Conservation (phyloP, 352 stramenopile genomes). For the Globisporangium nagaii region DNA sequence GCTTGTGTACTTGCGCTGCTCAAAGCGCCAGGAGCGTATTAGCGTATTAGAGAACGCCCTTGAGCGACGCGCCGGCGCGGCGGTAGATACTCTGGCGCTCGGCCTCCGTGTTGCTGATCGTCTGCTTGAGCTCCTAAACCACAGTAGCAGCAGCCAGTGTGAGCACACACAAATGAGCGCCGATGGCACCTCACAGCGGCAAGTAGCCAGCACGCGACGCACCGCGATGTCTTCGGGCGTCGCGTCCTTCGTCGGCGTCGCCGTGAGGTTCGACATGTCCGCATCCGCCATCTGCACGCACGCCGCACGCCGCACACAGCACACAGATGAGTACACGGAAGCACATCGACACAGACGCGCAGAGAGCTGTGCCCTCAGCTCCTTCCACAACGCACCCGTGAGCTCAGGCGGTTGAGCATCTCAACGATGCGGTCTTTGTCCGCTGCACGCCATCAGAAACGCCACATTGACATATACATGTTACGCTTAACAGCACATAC, state of each 20-base stretch:
- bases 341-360: neutral
- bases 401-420: slow-evolving; percentile 85
- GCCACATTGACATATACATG: too few species aligned
- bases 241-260: slow-evolving; percentile 68
- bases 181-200: too few species aligned
- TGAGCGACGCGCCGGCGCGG: slow-evolving; percentile 70
- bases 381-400: slow-evolving; percentile 41
- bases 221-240: slow-evolving; percentile 72
- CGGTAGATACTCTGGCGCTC: slow-evolving; percentile 80
- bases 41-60: slow-evolving; percentile 73
- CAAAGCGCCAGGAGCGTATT: too few species aligned
- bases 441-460: slow-evolving; percentile 39
- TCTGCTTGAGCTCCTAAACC: slow-evolving; percentile 61
- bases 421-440: slow-evolving; percentile 85
- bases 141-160: neutral
- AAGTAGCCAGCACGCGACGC: too few species aligned
- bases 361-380: neutral
- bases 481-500: too few species aligned
- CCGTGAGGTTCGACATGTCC: slow-evolving; percentile 85
- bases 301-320: neutral
- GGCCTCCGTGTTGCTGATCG: slow-evolving; percentile 66
- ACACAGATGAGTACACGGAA: neutral
- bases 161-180: neutral
- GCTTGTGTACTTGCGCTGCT: too few species aligned
- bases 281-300: slow-evolving; percentile 67